These are phyloP conservation scores for Oryza australiensis DNA, from an alignment of 176 grass and related monocot genomes.

Conservation along the genomic window DNA sequence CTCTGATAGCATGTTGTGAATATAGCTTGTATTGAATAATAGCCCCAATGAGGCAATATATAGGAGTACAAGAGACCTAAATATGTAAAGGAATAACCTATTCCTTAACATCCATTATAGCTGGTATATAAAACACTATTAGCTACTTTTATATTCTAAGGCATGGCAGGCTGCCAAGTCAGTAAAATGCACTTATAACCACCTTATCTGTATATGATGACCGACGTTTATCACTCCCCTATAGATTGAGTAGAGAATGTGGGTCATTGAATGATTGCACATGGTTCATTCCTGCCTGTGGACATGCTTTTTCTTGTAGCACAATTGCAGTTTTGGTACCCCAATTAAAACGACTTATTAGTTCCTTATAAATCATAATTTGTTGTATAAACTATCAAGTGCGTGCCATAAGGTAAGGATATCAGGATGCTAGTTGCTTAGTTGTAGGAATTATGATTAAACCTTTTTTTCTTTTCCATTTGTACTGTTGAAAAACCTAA, in stretches of 20 bases:
- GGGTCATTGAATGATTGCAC: neutral
- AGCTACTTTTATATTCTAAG: neutral
- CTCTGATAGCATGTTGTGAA: too few relatives aligned
- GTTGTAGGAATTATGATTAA: slow-evolving; percentile 1
- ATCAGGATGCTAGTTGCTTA: neutral
- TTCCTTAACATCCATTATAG: neutral
- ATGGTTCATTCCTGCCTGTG: neutral
- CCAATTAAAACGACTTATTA: slow-evolving; percentile 8
- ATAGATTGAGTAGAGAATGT: slow-evolving; percentile 7
- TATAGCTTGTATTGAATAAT: too few relatives aligned
- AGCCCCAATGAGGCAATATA: too few relatives aligned
- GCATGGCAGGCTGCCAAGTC: neutral
- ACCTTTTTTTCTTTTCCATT: slow-evolving; percentile 2
- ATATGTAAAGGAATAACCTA: too few relatives aligned
- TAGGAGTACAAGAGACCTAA: too few relatives aligned
- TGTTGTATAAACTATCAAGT: slow-evolving; percentile 9
- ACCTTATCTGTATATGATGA: slow-evolving; percentile 6
- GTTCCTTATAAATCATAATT: slow-evolving; percentile 5
- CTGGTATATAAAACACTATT: neutral
- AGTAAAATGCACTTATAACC: neutral
- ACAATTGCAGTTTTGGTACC: neutral
- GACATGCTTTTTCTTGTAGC: neutral
- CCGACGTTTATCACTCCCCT: neutral
- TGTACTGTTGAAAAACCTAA: neutral
- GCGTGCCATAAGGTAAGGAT: neutral